Evolutionary conservation across 805 yeast species (phyloP).

Genomic region (Lipomyces yamadae): DNA sequence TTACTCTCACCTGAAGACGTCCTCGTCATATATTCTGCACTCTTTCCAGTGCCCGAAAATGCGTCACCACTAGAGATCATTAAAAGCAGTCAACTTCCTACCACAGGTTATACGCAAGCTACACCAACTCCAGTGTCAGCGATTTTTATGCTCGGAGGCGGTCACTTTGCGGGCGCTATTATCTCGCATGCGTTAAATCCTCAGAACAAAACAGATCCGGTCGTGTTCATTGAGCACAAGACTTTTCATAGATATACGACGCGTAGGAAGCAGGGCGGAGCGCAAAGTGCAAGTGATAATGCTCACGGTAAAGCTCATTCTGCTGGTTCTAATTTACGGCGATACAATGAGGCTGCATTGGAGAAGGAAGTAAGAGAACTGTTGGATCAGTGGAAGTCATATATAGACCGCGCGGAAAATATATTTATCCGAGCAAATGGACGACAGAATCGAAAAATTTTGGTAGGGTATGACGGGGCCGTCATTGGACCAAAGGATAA

Average conservation of each 20-base stretch:
- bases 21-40: constrained; percentile 30
- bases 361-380: constrained; percentile 76
- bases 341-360: constrained; percentile 87
- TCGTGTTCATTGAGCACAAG: constrained; percentile 70
- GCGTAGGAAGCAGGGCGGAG: constrained; percentile 96
- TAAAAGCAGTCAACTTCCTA: constrained; percentile 52
- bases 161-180: constrained; percentile 96
- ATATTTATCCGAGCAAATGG: constrained; percentile 86
- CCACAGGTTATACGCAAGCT: constrained; percentile 40
- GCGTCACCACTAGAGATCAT: constrained; percentile 55
- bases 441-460: constrained; percentile 61
- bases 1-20: constrained; percentile 25
- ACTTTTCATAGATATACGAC: constrained; percentile 95
- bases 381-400: constrained; percentile 65
- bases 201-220: constrained; percentile 63
- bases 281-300: constrained; percentile 90
- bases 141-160: constrained; percentile 93
- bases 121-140: constrained; percentile 56
- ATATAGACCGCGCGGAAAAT: constrained; percentile 64
- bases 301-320: constrained; percentile 95
- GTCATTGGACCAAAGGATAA: constrained; percentile 61
- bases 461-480: constrained; percentile 67
- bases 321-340: constrained; percentile 88
- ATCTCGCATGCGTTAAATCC: constrained; percentile 67
- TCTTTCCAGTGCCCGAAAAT: constrained; percentile 43